A percentile compares a stretch with the other conserved stretches of the same genome.
These are phyloP conservation scores for Gaertneriomyces semiglobifer DNA, from an alignment of 192 early-diverging fungal species.

Conservation along the genomic window DNA sequence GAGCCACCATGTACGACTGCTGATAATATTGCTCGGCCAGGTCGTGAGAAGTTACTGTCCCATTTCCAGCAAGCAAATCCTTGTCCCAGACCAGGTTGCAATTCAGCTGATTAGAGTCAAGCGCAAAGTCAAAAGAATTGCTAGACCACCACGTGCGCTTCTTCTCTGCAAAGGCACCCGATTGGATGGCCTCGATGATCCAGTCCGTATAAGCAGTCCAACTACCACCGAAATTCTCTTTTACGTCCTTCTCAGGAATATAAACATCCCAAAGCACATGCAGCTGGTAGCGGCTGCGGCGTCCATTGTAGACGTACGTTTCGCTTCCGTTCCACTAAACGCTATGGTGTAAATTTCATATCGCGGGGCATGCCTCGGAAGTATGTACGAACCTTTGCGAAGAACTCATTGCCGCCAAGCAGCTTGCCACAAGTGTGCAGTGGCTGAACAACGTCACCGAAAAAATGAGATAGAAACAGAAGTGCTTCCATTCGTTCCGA, in stretches of 20 bases:
- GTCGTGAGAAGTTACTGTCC: conserved; percentile 36
- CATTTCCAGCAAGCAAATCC: conserved; percentile 25
- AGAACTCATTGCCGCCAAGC: conserved; percentile 35
- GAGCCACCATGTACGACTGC: conserved; percentile 19
- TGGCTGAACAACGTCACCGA: conserved; percentile 46
- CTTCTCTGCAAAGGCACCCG: conserved; percentile 19
- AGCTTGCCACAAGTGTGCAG: conserved; percentile 39
- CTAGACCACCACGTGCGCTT: conserved; percentile 14
- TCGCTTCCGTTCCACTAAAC: conserved; percentile 14
- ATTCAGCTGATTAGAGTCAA: conserved; percentile 36
- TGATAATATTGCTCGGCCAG: conserved; percentile 39
- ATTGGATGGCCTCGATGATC: conserved; percentile 13
- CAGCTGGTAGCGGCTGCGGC: neutral
- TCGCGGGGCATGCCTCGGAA: neutral
- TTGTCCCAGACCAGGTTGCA: conserved; percentile 39
- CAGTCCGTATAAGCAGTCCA: neutral
- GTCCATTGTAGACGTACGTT: conserved; percentile 32
- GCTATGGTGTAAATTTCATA: neutral
- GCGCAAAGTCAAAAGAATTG: conserved; percentile 35
- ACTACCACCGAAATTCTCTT: conserved; percentile 6
- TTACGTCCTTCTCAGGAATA: conserved; percentile 34
- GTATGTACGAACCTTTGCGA: neutral
- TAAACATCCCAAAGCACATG: conserved; percentile 33
- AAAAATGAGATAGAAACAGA: conserved; percentile 42
- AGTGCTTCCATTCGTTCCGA: conserved; percentile 24